Base-by-base conservation (phyloP, 2,329 filamentous ascomycete genomes). In the Apiospora arundinis region DNA sequence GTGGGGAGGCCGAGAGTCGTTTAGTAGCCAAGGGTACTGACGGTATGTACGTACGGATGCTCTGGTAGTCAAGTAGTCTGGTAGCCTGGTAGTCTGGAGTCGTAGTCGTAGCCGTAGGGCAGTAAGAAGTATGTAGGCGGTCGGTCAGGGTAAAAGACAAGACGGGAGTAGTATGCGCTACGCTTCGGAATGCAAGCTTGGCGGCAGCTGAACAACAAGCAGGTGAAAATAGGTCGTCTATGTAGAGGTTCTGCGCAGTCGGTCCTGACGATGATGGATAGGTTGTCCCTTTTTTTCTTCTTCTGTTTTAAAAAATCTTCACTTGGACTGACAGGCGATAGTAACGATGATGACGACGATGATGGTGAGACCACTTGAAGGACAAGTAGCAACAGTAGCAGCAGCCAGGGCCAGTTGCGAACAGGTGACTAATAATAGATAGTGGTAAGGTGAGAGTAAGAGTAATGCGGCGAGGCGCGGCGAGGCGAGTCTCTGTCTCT, bases 1-100 rank as follows among this genome's bases (percentile, higher is more conserved):
- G 56, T 63, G 56, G 56, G 56, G 56, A 63, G 56, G 56, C 56
- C 56, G 56, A 63, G 56, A 63, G 56, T 63, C 56, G 56, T 63
- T 63, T 63, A 63, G 56, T n/a, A 63, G 56, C 56, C 56, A 23
- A 63, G 56, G 56, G 28, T 37, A 37, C 28, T 2, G 49, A 56
- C 48, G 49, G 7, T 60, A 21, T 32, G 49, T 56, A 60, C 52
- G 52, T 28, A 37, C 52, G 52, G 52, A 46, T 14, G 44, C 32
- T 32, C 32, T 32, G 32, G 32, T 32, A 6, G 32, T 32, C 32
- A 32, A 32, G 32, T 32, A 32, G 32, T 6, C 32, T 32, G 6
- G 32, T 32, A 32, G 32, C 6, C 32, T 32, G 32, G 32, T n/a
- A n/a, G n/a, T n/a, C n/a, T n/a, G n/a, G 6, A 32, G 32, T 32